Evolutionary conservation across 768 basidiomycete genomes (phyloP), one percentile per base, ranked within the genome.

Genomic region (Naematelia aurantialba): DNA sequence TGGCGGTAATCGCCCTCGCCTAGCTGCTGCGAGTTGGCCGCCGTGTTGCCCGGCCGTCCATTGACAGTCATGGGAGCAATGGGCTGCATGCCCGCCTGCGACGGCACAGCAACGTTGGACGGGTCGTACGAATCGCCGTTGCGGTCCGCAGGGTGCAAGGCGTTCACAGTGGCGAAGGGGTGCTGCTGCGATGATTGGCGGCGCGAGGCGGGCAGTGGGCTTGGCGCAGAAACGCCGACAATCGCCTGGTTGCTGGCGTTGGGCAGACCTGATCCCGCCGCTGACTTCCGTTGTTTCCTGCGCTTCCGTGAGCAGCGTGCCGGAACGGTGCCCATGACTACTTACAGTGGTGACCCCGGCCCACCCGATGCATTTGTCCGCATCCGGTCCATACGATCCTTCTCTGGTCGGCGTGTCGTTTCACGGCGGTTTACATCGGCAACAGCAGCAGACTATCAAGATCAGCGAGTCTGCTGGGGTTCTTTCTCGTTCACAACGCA

Each of bases 401-500:
- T 72, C 45, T 74, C 73, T 19, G 65, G 63, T 30, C 66, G 68
- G 14, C 73, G 65, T 39, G 71, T 72, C 50, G 58, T 45, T 58
- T 67, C 61, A 57, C 68, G 70, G 39, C 75, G 67, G 3, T 66
- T 59, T 8, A 63, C 57, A 29, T 72, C 70, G 34, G 72, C 65
- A 44, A 67, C 58, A 50, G 65, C 65, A 5, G 72, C 59, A 39
- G 65, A 55, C 67, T 67, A 50, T 60, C 51, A 42, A 47, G 12
- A 44, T 68, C 46, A 67, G 62, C 52, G 51, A 31, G 25, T 55
- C 45, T 42, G 22, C n/a, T 13, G 48, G n/a, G n/a, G n/a, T n/a
- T n/a, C 34, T 12, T 55, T 21, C 29, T 10, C 21, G 25, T 8
- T 13, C 3, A 46, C 25, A 4, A 83, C 85, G 65, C 69, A 89